phyloP scores from a whole-genome alignment of 2,329 filamentous ascomycete species.

The Clarireedia paspali region DNA sequence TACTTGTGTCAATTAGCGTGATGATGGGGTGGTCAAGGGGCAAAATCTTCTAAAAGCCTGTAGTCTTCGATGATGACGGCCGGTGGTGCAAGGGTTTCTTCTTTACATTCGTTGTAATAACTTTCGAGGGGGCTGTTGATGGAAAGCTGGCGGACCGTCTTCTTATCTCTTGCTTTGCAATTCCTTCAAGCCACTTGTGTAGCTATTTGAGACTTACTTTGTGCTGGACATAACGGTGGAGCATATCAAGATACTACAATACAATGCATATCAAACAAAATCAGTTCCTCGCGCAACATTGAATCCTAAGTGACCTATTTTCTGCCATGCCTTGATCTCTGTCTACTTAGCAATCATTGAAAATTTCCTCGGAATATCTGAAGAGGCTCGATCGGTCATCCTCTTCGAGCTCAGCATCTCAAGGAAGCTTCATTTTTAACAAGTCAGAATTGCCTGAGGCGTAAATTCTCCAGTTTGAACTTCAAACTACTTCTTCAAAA shows the following conservation, averaged over 20 bases:
- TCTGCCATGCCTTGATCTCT: no score
- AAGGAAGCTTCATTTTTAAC: background rate
- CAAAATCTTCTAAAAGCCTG: constrained; percentile 9
- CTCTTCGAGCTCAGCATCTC: no score
- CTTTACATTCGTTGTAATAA: constrained; percentile 30
- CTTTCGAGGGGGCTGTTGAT: constrained; percentile 9
- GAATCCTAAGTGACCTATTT: background rate
- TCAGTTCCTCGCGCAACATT: background rate
- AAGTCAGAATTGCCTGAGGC: constrained; percentile 1
- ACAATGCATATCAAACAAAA: background rate
- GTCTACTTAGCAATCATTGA: background rate
- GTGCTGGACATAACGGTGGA: constrained; percentile 22
- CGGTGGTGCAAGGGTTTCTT: constrained; percentile 15
- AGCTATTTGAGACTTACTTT: constrained; percentile 12
- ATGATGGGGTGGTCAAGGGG: constrained; percentile 24
- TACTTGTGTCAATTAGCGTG: constrained; percentile 29
- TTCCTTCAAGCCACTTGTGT: constrained; percentile 11
- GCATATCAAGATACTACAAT: constrained; percentile 8
- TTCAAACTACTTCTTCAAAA: background rate
- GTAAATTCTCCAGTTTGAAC: background rate
- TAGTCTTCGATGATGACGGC: constrained; percentile 11
- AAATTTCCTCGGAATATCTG: background rate
- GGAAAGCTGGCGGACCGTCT: constrained; percentile 26
- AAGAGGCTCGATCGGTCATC: no score
- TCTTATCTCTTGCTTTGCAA: constrained; percentile 15